A percentile compares a stretch with the other conserved stretches of the same genome.
Conservation (phyloP, 140 eudicot genomes). For the Flaveria floridana region DNA sequence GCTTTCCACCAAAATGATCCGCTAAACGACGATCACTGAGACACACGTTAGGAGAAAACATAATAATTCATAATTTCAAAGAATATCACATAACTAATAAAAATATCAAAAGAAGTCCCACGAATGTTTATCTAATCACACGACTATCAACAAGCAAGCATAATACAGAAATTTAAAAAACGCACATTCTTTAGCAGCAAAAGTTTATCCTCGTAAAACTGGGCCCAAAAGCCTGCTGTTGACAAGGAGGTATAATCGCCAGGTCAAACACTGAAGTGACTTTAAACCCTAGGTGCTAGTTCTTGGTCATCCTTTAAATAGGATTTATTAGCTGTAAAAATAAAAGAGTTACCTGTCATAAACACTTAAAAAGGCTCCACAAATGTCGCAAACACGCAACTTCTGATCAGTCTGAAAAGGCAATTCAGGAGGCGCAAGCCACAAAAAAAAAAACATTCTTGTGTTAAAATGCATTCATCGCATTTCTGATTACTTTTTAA, state of each 20-base stretch:
- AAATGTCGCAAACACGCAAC: slow-evolving; percentile 98
- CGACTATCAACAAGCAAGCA: slow-evolving; percentile 72
- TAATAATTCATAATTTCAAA: slow-evolving; percentile 22
- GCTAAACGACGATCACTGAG: slow-evolving; percentile 97
- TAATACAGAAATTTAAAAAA: slow-evolving; percentile 57
- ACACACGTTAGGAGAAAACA: slow-evolving; percentile 28
- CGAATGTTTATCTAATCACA: slow-evolving; percentile 47
- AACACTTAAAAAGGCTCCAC: slow-evolving; percentile 98
- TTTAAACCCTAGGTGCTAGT: slow-evolving; percentile 60
- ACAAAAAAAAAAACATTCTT: not conserved
- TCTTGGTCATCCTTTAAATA: slow-evolving; percentile 35
- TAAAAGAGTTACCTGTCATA: slow-evolving; percentile 72
- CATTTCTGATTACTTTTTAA: not conserved
- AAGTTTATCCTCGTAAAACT: slow-evolving; percentile 99
- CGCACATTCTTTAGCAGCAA: slow-evolving; percentile 99
- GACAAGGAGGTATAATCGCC: slow-evolving; percentile 96
- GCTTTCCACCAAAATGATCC: slow-evolving; percentile 99
- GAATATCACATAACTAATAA: slow-evolving; percentile 16
- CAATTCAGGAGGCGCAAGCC: not conserved
- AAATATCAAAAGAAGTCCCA: slow-evolving; percentile 27
- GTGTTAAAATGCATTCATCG: not conserved
- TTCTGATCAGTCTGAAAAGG: slow-evolving; percentile 89
- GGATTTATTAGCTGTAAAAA: not conserved
- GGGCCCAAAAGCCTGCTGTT: slow-evolving; percentile 99
- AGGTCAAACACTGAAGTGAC: slow-evolving; percentile 86